These are phyloP conservation scores for Ceratocystis papillata DNA, from an alignment of 2,329 filamentous ascomycete species.

Conservation along the genomic window DNA sequence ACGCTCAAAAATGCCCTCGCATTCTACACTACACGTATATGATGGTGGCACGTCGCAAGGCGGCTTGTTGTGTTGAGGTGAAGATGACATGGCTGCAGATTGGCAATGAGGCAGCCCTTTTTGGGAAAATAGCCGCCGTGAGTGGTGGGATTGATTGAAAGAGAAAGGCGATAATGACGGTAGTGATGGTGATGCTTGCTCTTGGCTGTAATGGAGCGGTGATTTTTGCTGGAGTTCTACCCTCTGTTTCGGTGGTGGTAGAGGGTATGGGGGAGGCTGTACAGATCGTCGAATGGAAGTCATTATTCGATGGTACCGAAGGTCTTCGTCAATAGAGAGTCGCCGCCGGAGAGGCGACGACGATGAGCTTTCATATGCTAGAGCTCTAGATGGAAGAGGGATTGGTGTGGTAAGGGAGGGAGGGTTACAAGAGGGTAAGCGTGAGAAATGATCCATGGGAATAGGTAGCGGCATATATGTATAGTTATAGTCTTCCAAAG, in stretches of 20 bases:
- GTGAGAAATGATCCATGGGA: slow-evolving; percentile 16
- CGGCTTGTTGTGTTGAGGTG: slow-evolving; percentile 27
- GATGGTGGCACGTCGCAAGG: slow-evolving; percentile 40
- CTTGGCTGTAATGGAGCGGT: slow-evolving; percentile 13
- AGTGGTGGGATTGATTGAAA: slow-evolving; percentile 15
- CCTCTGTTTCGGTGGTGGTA: not conserved
- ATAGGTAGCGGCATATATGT: slow-evolving; percentile 20
- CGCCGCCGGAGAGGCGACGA: slow-evolving; percentile 35
- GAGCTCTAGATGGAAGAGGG: not conserved
- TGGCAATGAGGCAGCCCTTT: not conserved
- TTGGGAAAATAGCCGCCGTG: slow-evolving; percentile 20
- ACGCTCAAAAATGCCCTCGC: slow-evolving; percentile 48
- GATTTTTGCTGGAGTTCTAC: not conserved
- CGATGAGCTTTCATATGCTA: slow-evolving; percentile 13
- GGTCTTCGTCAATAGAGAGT: slow-evolving; percentile 46
- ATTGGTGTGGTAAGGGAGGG: not conserved
- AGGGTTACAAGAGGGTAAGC: slow-evolving; percentile 3
- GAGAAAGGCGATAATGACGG: not conserved
- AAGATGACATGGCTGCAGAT: slow-evolving; percentile 22
- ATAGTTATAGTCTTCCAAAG: not conserved
- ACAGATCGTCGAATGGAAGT: slow-evolving; percentile 37
- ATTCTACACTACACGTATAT: slow-evolving; percentile 46
- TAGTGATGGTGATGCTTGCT: slow-evolving; percentile 11
- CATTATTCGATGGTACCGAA: slow-evolving; percentile 44
- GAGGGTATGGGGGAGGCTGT: slow-evolving; percentile 38